These are phyloP conservation scores for Lipomyces mesembrius DNA, from an alignment of 805 yeast genomes.

Conservation along the genomic window DNA sequence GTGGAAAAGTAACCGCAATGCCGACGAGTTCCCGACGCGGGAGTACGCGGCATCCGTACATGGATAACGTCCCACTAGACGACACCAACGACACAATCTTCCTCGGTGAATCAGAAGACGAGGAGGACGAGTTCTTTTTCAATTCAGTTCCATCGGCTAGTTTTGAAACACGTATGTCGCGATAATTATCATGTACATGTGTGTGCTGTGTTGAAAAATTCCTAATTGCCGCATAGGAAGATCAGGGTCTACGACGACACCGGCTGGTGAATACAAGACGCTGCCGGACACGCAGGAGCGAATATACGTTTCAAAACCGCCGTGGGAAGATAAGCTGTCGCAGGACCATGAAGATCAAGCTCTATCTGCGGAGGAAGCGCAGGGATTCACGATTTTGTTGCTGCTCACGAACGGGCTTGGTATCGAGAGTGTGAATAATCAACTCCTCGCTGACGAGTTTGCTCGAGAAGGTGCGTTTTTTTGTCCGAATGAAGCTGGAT, in stretches of 20 bases:
- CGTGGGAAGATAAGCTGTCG: slow-evolving; percentile 9
- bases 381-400: slow-evolving; percentile 29
- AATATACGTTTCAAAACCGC: slow-evolving; percentile 34
- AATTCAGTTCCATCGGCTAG: slow-evolving; percentile 3
- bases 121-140: slow-evolving; percentile 35
- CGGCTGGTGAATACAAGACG: slow-evolving; percentile 30
- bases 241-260: neutral
- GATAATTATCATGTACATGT: neutral
- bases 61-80: slow-evolving; percentile 33
- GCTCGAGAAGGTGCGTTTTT: slow-evolving; percentile 33
- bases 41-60: slow-evolving; percentile 30
- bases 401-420: slow-evolving; percentile 46
- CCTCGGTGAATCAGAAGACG: slow-evolving; percentile 34
- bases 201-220: neutral
- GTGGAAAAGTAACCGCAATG: neutral
- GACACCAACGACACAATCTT: slow-evolving; percentile 37
- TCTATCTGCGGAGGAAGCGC: slow-evolving; percentile 15
- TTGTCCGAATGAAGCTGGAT: neutral
- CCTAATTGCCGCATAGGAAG: neutral
- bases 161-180: neutral
- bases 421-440: slow-evolving; percentile 41
- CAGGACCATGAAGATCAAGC: neutral
- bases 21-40: slow-evolving; percentile 6
- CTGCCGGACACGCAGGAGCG: slow-evolving; percentile 30
- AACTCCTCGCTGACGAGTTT: slow-evolving; percentile 43